Conservation (phyloP, 1,284 basidiomycete genomes). For the Papiliotrema terrestris region DNA sequence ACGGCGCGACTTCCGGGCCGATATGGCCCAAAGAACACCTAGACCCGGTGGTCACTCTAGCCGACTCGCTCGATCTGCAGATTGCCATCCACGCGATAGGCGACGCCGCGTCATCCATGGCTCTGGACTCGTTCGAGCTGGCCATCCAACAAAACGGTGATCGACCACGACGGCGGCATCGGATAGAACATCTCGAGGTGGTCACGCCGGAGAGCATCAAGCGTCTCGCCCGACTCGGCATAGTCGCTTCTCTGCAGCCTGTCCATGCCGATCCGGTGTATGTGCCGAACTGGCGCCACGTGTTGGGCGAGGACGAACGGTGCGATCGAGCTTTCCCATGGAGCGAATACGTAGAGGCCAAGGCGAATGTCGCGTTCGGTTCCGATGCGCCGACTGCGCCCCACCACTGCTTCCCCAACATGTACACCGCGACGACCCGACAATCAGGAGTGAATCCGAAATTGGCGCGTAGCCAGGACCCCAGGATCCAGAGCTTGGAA, state of each 20-base stretch:
- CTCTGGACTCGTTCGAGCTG: conserved; percentile 27
- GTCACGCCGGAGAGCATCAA: conserved; percentile 16
- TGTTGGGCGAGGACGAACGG: conserved; percentile 25
- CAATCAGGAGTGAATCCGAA: conserved; percentile 19
- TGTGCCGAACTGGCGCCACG: conserved; percentile 19
- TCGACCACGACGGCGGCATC: conserved; percentile 13
- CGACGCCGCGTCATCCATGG: conserved; percentile 29
- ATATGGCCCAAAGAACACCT: conserved; percentile 29
- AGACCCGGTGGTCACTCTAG: conserved; percentile 16
- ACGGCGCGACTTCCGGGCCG: conserved; percentile 18
- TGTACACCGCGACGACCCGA: conserved; percentile 30
- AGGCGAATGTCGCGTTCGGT: conserved; percentile 23
- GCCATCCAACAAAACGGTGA: conserved; percentile 18
- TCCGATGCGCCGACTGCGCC: conserved; percentile 31
- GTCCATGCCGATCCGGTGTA: conserved; percentile 32
- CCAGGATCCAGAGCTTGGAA: conserved; percentile 9
- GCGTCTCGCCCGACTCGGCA: conserved; percentile 20
- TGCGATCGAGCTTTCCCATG: conserved; percentile 27
- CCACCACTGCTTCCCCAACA: conserved; percentile 23
- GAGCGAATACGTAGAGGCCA: conserved; percentile 22
- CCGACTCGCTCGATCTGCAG: conserved; percentile 28
- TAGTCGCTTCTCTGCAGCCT: conserved; percentile 31
- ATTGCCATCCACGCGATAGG: conserved; percentile 33
- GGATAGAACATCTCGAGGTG: conserved; percentile 36
- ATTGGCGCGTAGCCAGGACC: conserved; percentile 7